Base-by-base conservation (phyloP, 2,329 filamentous ascomycete species). In the Fusarium nisikadoi region DNA sequence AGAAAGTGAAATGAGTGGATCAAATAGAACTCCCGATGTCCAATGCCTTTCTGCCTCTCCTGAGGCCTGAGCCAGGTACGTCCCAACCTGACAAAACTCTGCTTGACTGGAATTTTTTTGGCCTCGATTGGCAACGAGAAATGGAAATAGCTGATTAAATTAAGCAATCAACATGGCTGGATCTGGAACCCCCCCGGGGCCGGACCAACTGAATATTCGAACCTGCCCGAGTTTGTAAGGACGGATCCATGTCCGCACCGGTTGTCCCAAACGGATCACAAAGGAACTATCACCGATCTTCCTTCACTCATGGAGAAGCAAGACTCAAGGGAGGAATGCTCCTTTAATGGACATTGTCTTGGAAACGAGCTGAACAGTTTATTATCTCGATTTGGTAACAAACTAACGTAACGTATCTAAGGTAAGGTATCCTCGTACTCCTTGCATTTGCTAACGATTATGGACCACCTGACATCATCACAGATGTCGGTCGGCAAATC, bases 21-120 rank as follows among this genome's bases (percentile, higher is more conserved):
- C n/a, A 35, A 47, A 27, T 16, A 46, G n/a, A 56, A 56, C 23
- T 35, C 53, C 39, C 39, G 53, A 27, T 45, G 27, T 43, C 27
- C 38, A 31, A 20, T 27, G 35, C 19, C 49, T 53, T 19, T 43
- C 23, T 60, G 12, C 31, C 36, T 12, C 9, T n/a, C 16, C 20
- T 29, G 36, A 65, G 59, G 66, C 66, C 65, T 69, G 59, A 53
- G 49, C 46, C 50, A 71, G 68, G 62, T 55, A 67, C 52, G 45
- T 52, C 31, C 31, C 31, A 50, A 17, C 25, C 17, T 23, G 35
- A 27, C 29, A 52, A 70, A 68, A 45, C 20, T 49, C 57, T 62
- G 47, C 67, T 53, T 27, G 31, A 52, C 57, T 70, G 65, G 70
- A 73, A 64, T 73, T 68, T 64, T 68, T 47, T 27, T 73, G 64